phyloP scores from a whole-genome alignment of 805 yeast species.

The Spathaspora gorwiae region DNA sequence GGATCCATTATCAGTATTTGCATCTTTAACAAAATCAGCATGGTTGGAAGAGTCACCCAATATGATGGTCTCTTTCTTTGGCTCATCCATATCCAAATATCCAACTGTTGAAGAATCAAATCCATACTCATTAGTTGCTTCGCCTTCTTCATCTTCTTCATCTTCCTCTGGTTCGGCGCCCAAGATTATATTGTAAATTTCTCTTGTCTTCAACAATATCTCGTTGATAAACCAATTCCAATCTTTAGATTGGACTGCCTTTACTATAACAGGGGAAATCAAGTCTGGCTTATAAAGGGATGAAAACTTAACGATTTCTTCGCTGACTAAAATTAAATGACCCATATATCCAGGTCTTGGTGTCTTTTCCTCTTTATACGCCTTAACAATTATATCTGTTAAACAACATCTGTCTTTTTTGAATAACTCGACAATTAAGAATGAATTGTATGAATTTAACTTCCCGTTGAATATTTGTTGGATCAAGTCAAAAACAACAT shows the following conservation, averaged over 20 bases:
- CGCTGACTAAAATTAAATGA: conserved; percentile 89
- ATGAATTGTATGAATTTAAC: conserved; percentile 75
- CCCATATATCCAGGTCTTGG: conserved; percentile 93
- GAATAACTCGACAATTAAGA: conserved; percentile 32
- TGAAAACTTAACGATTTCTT: conserved; percentile 88
- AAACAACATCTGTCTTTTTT: conserved; percentile 17
- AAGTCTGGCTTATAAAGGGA: conserved; percentile 57
- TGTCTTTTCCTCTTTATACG: conserved; percentile 28
- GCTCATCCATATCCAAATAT: conserved; percentile 33
- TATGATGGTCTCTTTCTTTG: conserved; percentile 21
- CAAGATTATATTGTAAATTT: conserved; percentile 52
- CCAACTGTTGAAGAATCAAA: conserved; percentile 35
- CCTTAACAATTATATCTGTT: conserved; percentile 21
- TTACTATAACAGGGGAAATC: conserved; percentile 50
- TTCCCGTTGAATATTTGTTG: conserved; percentile 95
- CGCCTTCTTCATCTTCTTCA: conserved; percentile 6
- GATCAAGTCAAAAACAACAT: conserved; percentile 92
- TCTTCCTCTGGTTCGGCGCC: conserved; percentile 41
- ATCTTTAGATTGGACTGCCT: conserved; percentile 41
- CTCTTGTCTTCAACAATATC: conserved; percentile 47
- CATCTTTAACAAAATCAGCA: conserved; percentile 25
- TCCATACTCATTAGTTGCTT: conserved; percentile 11
- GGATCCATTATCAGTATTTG: conserved; percentile 1
- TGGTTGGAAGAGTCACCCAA: conserved; percentile 35
- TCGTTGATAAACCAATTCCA: conserved; percentile 53